Evolutionary conservation across 1,284 basidiomycete species (phyloP).

Genomic region (Puccinia coronata): DNA sequence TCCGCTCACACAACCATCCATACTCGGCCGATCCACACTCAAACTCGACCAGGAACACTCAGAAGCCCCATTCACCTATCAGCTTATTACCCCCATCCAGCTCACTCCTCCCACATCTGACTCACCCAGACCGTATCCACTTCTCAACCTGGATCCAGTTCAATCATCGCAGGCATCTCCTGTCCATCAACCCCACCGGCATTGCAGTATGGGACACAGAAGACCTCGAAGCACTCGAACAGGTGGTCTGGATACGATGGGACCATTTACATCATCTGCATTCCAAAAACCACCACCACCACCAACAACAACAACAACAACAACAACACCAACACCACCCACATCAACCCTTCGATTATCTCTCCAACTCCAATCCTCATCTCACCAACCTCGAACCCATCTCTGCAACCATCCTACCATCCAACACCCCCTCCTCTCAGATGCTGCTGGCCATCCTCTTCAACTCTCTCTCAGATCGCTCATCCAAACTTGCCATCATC

Average conservation of each 20-base stretch:
- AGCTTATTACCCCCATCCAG: not conserved
- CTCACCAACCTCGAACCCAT: slow-evolving; percentile 25
- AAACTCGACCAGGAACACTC: not conserved
- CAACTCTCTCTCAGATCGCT: slow-evolving; percentile 15
- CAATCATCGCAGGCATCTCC: slow-evolving; percentile 15
- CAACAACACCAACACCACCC: too few relatives aligned
- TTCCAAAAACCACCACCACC: too few relatives aligned
- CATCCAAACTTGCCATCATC: slow-evolving; percentile 17
- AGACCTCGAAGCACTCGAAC: slow-evolving; percentile 36
- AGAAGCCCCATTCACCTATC: too few relatives aligned
- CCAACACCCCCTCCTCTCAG: not conserved
- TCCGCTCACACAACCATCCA: too few relatives aligned
- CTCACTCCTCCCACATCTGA: not conserved
- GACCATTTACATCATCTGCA: slow-evolving; percentile 3
- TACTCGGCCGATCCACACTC: not conserved
- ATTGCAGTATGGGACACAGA: slow-evolving; percentile 38
- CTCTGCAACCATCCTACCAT: slow-evolving; percentile 32
- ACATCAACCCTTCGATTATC: not conserved
- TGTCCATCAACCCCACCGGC: slow-evolving; percentile 6
- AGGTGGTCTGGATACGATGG: slow-evolving; percentile 17
- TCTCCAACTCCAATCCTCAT: not conserved
- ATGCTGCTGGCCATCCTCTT: slow-evolving; percentile 24
- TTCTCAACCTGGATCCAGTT: slow-evolving; percentile 33
- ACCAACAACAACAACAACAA: too few relatives aligned
- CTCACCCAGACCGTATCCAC: not conserved